Evolutionary conservation across 2,329 filamentous ascomycete genomes (phyloP), one percentile per base, ranked within the genome.

Genomic region (Fusarium vanettenii): DNA sequence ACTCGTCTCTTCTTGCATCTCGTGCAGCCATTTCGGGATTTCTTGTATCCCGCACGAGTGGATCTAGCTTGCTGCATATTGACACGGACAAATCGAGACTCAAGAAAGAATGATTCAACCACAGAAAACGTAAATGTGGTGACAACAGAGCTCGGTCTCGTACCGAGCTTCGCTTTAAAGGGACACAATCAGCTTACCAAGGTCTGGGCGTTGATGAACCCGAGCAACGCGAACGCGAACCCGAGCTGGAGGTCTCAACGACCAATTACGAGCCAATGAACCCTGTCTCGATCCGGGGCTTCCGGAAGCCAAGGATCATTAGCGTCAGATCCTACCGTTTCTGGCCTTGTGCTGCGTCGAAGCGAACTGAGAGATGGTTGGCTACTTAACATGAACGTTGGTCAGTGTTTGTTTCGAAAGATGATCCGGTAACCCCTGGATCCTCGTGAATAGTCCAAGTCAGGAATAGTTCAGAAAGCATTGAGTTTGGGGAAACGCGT

Each of bases 21-120:
- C 8, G 18, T 55, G 25, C 72, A 74, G 1, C 72, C 72, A 22
- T 74, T 74, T 63, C 72, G 68, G 29, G 72, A 74, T 57, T 74
- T 74, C 66, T 72, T 74, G 45, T 74, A 74, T 39, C 72, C 72
- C 45, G 69, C 57, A 20, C 72, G 71, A 0, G 68, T 72, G 27
- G 57, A 60, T 13, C 63, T 72, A 1, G 14, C 11, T 3, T 50
- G 43, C 2, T 73, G 45, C 50, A 60, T 50, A 4, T 45, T 39
- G 10, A 3, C 14, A 1, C n/a, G 3, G 4, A 29, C n/a, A 33
- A 33, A 22, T 56, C 10, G 50, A 20, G 13, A 13, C n/a, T 29
- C 52, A 35, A 56, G 9, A 35, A 56, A 29, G n/a, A 35, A 31
- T 20, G 13, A 29, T 35, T 22, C 29, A 56, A 20, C 27, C 29